phyloP scores from a whole-genome alignment of 2,329 filamentous ascomycete species.

The Diplodia mutila region DNA sequence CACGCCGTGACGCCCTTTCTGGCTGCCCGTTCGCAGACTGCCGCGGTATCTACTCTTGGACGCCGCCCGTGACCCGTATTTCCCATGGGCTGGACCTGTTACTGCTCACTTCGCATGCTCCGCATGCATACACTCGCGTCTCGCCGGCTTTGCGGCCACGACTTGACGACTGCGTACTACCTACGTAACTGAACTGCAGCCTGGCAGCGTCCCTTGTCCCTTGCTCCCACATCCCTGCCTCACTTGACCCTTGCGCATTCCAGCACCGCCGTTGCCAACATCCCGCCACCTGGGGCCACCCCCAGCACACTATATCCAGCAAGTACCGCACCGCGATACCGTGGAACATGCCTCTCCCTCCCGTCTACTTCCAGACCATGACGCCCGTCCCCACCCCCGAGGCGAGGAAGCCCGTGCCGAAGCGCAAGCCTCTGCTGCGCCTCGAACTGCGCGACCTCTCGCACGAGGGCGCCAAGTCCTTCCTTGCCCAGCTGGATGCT shows the following conservation, averaged over 20 bases:
- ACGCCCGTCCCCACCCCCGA: slow-evolving; percentile 30
- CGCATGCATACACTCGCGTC: neutral
- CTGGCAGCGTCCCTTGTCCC: slow-evolving; percentile 5
- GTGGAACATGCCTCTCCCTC: slow-evolving; percentile 22
- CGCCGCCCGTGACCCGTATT: neutral
- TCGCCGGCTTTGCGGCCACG: neutral
- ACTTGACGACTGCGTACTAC: neutral
- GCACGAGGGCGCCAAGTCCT: slow-evolving; percentile 64
- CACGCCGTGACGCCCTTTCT: neutral
- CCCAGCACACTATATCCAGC: slow-evolving; percentile 15
- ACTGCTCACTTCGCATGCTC: neutral
- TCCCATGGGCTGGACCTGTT: neutral
- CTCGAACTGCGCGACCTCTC: slow-evolving; percentile 55
- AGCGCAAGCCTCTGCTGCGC: slow-evolving; percentile 50
- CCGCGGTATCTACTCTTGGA: neutral
- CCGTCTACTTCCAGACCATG: slow-evolving; percentile 33
- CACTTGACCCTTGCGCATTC: slow-evolving; percentile 21
- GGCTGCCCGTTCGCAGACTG: neutral
- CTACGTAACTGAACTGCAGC: neutral
- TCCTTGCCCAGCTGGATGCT: slow-evolving; percentile 69
- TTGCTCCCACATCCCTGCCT: slow-evolving; percentile 14
- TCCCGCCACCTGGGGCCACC: neutral
- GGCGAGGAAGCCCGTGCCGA: slow-evolving; percentile 30
- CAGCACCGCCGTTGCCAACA: neutral
- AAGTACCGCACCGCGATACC: slow-evolving; percentile 8